Evolutionary conservation across 2,329 filamentous ascomycete species (phyloP), one percentile per base, ranked within the genome.

Genomic region (Diaporthe destruens): DNA sequence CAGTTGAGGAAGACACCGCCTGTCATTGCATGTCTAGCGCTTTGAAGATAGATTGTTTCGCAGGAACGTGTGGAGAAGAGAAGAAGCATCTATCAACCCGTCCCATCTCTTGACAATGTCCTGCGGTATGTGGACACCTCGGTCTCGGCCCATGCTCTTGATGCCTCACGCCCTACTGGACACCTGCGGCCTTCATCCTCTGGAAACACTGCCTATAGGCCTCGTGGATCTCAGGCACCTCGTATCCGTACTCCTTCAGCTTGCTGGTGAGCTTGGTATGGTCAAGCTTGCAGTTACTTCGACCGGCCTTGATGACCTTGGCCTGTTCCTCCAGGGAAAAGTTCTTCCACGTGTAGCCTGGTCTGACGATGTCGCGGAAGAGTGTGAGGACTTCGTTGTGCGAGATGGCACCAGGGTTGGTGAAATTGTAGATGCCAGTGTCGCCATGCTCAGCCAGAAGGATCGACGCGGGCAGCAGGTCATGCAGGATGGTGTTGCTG

Each of bases 361-460:
- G 90, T 53, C 90, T 86, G 49, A 93, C 87, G 75, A 91, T 89
- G 75, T 92, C 86, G 77, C 87, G 87, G 82, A 92, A 92, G 54
- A 93, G 82, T 2, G 82, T 76, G 51, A 93, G 83, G 8, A 93
- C 90, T 81, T 92, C 90, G 80, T 92, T 92, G 82, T 92, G 90
- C n/a, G 89, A 91, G 79, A 93, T 92, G 75, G 89, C 88, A 16
- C 90, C 91, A 0, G 91, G 91, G 81, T 92, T 93, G 74, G 90
- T 92, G 80, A 92, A 92, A 83, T 93, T 93, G 82, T 90, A 92
- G 76, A 93, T 84, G 23, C 91, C 91, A 1, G 86, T 88, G 54
- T 92, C 90, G 53, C 83, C 82, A 81, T 91, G 85, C 79, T 91
- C 88, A 36, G 90, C 87, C 75, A 92, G 82, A 57, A 90, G 79